Evolutionary conservation across 129 eudicot species (phyloP).

Genomic region (Erigeron canadensis): DNA sequence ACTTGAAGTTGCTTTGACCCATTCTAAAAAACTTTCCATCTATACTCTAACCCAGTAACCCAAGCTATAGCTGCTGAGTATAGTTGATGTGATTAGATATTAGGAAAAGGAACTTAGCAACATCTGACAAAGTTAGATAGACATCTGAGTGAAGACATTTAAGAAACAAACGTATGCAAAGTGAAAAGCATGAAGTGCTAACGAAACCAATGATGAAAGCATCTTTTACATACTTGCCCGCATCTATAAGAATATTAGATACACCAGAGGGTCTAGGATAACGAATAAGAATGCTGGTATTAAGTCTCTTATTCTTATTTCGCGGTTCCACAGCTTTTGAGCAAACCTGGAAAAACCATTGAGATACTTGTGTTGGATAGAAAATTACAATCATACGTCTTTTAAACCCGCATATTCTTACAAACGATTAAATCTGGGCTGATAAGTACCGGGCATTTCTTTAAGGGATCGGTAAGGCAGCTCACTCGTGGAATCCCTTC

Average conservation of each 20-base stretch:
- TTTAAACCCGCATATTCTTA: neutral
- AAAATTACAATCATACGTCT: slow-evolving; percentile 6
- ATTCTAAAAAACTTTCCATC: neutral
- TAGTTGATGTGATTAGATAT: slow-evolving; percentile 8
- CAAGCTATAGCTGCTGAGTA: slow-evolving; percentile 1
- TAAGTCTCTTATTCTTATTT: slow-evolving; percentile 78
- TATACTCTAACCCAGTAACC: neutral
- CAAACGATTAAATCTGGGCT: slow-evolving; percentile 13
- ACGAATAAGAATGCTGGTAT: slow-evolving; percentile 87
- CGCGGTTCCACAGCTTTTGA: slow-evolving; percentile 79
- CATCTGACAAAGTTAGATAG: neutral
- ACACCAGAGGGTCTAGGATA: slow-evolving; percentile 54
- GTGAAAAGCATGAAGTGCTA: neutral
- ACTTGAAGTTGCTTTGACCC: neutral
- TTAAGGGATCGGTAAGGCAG: slow-evolving; percentile 84
- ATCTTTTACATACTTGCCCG: slow-evolving; percentile 83
- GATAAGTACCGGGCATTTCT: slow-evolving; percentile 56
- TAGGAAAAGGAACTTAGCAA: neutral
- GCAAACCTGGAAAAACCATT: slow-evolving; percentile 59
- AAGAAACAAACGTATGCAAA: neutral
- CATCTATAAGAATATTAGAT: slow-evolving; percentile 88
- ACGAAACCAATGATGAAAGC: slow-evolving; percentile 12
- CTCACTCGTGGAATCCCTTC: slow-evolving; percentile 99
- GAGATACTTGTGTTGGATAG: slow-evolving; percentile 12
- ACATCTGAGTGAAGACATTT: neutral